phyloP scores from a whole-genome alignment of 441 rosid genomes.

The Pelargonium myrrhifolium region DNA sequence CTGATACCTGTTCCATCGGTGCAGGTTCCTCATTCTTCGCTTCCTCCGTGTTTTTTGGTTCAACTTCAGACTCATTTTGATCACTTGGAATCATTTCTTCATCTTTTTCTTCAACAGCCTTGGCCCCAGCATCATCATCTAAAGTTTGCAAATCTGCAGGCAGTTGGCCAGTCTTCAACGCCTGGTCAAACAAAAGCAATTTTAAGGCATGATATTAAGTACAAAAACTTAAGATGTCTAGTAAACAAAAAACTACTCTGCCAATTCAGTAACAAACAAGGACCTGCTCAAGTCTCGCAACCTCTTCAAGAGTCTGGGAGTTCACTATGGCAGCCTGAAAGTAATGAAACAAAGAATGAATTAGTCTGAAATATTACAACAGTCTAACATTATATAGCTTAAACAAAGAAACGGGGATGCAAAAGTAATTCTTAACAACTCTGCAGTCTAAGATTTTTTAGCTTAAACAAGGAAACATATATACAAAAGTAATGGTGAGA shows the following conservation, averaged over 20 bases:
- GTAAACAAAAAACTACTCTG: constrained; percentile 7
- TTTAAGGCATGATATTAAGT: constrained; percentile 18
- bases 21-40: constrained; percentile 41
- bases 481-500: no score
- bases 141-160: constrained; percentile 73
- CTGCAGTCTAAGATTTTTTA: no score
- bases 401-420: no score
- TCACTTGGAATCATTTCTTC: constrained; percentile 33
- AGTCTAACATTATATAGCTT: no score
- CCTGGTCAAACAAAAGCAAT: constrained; percentile 42
- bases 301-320: constrained; percentile 97
- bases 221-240: constrained; percentile 2
- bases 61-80: constrained; percentile 25
- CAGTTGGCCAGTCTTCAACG: constrained; percentile 81
- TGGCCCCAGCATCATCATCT: constrained; percentile 27
- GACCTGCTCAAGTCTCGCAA: constrained; percentile 94
- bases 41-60: constrained; percentile 26
- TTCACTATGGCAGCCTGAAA: constrained; percentile 95
- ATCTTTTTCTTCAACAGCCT: constrained; percentile 30
- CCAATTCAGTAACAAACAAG: constrained; percentile 12
- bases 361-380: no score
- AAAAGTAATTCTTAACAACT: no score
- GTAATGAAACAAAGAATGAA: constrained; percentile 19
- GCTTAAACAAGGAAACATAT: no score
- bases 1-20: constrained; percentile 63